Percentiles rank a stretch among this genome's conserved stretches.
Evolutionary conservation across 805 yeast genomes (phyloP).

Genomic region (Teunomyces pallodes): DNA sequence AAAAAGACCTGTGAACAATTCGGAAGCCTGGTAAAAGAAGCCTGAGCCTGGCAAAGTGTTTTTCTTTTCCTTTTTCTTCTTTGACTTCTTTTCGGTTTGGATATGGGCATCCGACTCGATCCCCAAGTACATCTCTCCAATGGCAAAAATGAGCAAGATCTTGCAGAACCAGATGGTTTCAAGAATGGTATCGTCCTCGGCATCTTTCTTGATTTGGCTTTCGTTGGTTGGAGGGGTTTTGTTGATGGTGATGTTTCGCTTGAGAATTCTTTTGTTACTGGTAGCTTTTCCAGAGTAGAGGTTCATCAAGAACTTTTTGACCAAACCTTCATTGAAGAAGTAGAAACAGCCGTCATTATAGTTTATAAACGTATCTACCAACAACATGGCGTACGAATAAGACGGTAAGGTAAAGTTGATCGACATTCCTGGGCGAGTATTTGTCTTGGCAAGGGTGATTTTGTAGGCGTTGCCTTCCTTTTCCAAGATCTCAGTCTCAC

Average conservation of each 20-base stretch:
- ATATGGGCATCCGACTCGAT: constrained; percentile 66
- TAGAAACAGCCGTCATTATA: constrained; percentile 84
- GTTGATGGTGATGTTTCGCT: constrained; percentile 27
- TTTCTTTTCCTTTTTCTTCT: constrained; percentile 16
- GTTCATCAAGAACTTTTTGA: constrained; percentile 62
- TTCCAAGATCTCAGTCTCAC: constrained; percentile 60
- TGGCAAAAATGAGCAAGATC: constrained; percentile 66
- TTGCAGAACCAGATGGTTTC: constrained; percentile 84
- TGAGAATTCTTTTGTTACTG: constrained; percentile 37
- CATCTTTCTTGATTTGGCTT: constrained; percentile 40
- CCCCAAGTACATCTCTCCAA: constrained; percentile 81
- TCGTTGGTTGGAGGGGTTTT: constrained; percentile 27
- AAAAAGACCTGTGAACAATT: constrained; percentile 70
- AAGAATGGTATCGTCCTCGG: constrained; percentile 55
- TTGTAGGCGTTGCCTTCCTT: constrained; percentile 76
- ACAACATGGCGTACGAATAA: constrained; percentile 68
- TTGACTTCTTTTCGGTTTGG: constrained; percentile 21
- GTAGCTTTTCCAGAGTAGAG: constrained; percentile 52
- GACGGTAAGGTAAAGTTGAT: constrained; percentile 74
- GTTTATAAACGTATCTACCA: constrained; percentile 73
- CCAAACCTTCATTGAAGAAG: constrained; percentile 79
- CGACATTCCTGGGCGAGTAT: constrained; percentile 63
- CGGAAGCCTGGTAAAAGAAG: constrained; percentile 77
- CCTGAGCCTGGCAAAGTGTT: constrained; percentile 71
- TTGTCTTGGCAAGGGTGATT: constrained; percentile 65